Base-by-base conservation (phyloP, 768 basidiomycete genomes). In the Collybia sp. region DNA sequence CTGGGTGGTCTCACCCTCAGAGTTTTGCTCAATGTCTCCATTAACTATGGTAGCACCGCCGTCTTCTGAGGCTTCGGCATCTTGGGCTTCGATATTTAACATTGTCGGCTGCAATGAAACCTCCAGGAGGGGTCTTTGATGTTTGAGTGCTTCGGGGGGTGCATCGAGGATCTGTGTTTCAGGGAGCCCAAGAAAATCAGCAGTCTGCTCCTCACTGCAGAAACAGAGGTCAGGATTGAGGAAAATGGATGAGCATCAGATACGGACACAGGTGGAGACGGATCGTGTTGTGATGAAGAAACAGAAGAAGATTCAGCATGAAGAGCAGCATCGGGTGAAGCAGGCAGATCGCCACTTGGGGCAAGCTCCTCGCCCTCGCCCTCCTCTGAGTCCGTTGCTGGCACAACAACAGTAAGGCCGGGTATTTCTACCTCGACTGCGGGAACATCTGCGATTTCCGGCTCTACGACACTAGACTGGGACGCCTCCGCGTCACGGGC, bases 71-170 rank as follows among this genome's bases (percentile, higher is more conserved):
- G 51, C 49, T 20, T 50, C 42, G 18, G 46, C 16, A 37, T 54
- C 46, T 54, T 56, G 44, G 64, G 63, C 30, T 55, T 61, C 71
- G 47, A 76, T 60, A 53, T 78, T 70, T 40, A 75, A 62, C 34
- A 83, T 59, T 25, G 82, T 83, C 34, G 80, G 70, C 5, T 80
- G 71, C 25, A 66, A 63, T 13, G 79, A 79, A 45, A 74, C 59
- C 13, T 71, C 60, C 58, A 72, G 68, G 41, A 77, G 56, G 2
- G 71, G 68, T 42, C 66, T 68, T 50, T 12, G 35, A 15, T 59
- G 34, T 53, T 30, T n/a, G 18, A 8, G 42, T 31, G 5, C 19
- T 30, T 34, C 25, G 25, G 5, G 15, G 46, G 18, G 48, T 20
- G 58, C 46, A 40, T 42, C 60, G 50, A 56, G 48, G 52, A 70